A percentile compares a stretch with the other conserved stretches of the same genome.
phyloP scores from a whole-genome alignment of 345 rosid species.

The Populus alba region DNA sequence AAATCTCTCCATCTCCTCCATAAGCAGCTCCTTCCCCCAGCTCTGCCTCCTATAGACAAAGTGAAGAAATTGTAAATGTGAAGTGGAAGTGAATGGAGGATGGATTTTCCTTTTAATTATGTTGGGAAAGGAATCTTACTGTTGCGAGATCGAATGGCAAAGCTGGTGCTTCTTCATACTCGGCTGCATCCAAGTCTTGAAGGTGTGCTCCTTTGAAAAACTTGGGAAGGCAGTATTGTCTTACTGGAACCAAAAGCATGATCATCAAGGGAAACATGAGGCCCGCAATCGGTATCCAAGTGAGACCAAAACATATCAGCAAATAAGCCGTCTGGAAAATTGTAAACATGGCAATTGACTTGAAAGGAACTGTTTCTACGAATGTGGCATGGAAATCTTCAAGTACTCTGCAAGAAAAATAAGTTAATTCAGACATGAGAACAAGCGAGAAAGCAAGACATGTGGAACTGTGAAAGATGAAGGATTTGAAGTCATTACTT shows the following conservation, averaged over 20 bases:
- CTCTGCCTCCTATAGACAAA: slow-evolving; percentile 21
- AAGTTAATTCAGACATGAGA: background rate
- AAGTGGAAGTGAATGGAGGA: background rate
- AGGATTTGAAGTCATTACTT: slow-evolving; percentile 16
- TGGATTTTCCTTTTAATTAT: background rate
- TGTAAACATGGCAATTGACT: slow-evolving; percentile 24
- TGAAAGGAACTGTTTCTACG: slow-evolving; percentile 35
- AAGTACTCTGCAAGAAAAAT: slow-evolving; percentile 21
- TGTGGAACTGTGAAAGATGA: background rate
- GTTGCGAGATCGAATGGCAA: slow-evolving; percentile 29
- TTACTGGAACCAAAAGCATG: slow-evolving; percentile 32
- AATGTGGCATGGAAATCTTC: slow-evolving; percentile 33
- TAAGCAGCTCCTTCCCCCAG: slow-evolving; percentile 17
- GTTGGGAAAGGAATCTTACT: slow-evolving; percentile 2
- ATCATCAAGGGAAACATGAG: slow-evolving; percentile 38
- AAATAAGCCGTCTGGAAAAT: slow-evolving; percentile 26
- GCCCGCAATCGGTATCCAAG: slow-evolving; percentile 33
- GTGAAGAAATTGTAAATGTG: background rate
- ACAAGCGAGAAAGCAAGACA: background rate
- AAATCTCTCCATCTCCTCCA: slow-evolving; percentile 29
- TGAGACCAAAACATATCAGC: slow-evolving; percentile 30
- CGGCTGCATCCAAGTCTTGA: slow-evolving; percentile 34
- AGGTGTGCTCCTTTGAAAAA: slow-evolving; percentile 32
- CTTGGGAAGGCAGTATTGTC: slow-evolving; percentile 32
- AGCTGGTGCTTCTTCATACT: slow-evolving; percentile 35